These are phyloP conservation scores for Cryptomeria japonica DNA, from an alignment of 75 land plant genomes.

Conservation along the genomic window DNA sequence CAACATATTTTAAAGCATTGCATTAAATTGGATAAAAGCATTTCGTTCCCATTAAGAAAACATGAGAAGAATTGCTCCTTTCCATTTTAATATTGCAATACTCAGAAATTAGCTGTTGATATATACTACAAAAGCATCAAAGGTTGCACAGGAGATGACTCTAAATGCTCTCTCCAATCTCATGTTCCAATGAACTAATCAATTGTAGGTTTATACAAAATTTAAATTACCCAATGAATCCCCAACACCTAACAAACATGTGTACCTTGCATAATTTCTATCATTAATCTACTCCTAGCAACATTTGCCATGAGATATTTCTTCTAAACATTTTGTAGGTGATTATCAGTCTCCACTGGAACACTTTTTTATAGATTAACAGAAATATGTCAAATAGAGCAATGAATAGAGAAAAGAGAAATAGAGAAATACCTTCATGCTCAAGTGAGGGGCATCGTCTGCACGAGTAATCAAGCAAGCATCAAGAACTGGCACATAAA, in stretches of 20 bases:
- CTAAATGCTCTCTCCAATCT: background rate
- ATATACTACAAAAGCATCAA: background rate
- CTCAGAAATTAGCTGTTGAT: background rate
- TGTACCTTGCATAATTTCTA: background rate
- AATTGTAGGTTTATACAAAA: background rate
- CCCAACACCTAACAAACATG: background rate
- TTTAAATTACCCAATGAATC: background rate
- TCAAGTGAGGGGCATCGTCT: constrained; percentile 82
- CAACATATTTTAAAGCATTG: too few species aligned
- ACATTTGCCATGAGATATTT: background rate
- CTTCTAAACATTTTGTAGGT: background rate
- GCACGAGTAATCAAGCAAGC: constrained; percentile 86
- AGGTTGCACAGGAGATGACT: background rate
- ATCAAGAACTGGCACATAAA: constrained; percentile 92
- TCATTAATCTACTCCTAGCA: background rate
- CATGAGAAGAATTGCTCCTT: background rate
- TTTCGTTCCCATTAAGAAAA: background rate
- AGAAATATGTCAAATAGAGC: background rate
- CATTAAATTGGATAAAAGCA: too few species aligned
- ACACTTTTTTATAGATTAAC: background rate
- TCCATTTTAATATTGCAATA: background rate
- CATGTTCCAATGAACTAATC: background rate
- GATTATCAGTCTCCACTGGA: background rate
- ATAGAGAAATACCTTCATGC: constrained; percentile 53
- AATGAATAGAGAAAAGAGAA: background rate